Evolutionary conservation across 768 basidiomycete species (phyloP), one percentile per base, ranked within the genome.

Genomic region (Saitozyma sp.): DNA sequence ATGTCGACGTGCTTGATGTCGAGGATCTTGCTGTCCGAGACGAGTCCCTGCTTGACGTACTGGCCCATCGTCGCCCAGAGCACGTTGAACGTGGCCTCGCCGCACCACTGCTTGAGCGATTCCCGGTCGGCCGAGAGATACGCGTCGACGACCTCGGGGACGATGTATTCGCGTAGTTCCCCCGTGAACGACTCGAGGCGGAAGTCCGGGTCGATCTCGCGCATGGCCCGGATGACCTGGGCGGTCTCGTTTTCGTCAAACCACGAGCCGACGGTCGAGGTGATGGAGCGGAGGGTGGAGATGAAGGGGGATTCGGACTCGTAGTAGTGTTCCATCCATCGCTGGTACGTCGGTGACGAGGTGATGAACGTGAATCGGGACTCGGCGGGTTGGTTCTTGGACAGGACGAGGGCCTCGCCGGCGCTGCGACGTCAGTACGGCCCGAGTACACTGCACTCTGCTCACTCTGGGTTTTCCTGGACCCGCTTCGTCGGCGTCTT

Each of bases 1-100:
- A 97, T 92, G 79, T 99, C 96, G 48, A 99, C 93, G 82, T 95
- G 89, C 60, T 92, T 89, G 75, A 99, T 98, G 81, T 98, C 95
- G 17, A 98, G 86, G 17, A 96, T 89, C 74, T 91, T 92, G 79
- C 90, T 92, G 75, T 94, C 92, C 67, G 90, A 91, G 67, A 95
- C 82, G 29, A 98, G 84, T 1, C 95, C 93, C 74, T 95, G 92
- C 43, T 86, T 84, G 54, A 94, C 85, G 77, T 92, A 97, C 70
- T 90, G 89, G 68, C 94, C 92, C 86, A 99, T 91, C 8, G 93
- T 95, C 8, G 95, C 95, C 90, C 94, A 95, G 5, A 97, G 84
- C n/a, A 98, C 92, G 69, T 95, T 96, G 77, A 93, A 97, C 7
- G 94, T 94, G 17, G 92, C 96, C 80, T 99, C 96, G 19, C 91